Conservation (phyloP, 2,329 filamentous ascomycete genomes). For the Achaetomium macrosporum region DNA sequence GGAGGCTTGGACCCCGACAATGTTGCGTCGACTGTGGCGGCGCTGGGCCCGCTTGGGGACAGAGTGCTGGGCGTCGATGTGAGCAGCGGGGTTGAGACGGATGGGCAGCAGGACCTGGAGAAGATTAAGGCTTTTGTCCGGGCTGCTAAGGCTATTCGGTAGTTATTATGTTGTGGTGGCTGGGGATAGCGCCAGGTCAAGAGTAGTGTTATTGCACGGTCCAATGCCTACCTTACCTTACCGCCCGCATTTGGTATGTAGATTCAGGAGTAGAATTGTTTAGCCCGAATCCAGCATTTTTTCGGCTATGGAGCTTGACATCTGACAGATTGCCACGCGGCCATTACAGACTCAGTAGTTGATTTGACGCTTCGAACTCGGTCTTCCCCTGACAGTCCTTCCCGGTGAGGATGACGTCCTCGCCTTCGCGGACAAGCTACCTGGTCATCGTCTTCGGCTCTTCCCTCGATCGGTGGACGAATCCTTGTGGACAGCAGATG, state of each 20-base stretch:
- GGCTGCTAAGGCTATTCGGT: slow-evolving; percentile 59
- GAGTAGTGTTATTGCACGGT: not conserved
- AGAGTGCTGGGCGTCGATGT: slow-evolving; percentile 82
- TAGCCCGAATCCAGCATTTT: not conserved
- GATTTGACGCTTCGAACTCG: too few species aligned
- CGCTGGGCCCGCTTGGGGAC: slow-evolving; percentile 52
- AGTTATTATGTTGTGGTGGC: slow-evolving; percentile 15
- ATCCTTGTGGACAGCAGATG: too few species aligned
- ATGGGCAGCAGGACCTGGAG: slow-evolving; percentile 71
- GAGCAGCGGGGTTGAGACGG: slow-evolving; percentile 85
- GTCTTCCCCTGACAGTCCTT: too few species aligned
- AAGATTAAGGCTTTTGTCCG: slow-evolving; percentile 79
- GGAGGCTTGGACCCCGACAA: slow-evolving; percentile 80
- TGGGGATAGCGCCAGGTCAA: not conserved
- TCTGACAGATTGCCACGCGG: too few species aligned
- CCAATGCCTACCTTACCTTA: too few species aligned
- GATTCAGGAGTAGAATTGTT: not conserved
- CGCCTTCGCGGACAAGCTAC: too few species aligned
- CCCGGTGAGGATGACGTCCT: too few species aligned
- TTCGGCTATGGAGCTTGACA: too few species aligned
- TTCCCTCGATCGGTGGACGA: too few species aligned
- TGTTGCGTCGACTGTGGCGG: slow-evolving; percentile 59
- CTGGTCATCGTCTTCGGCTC: too few species aligned
- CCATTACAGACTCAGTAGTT: too few species aligned
- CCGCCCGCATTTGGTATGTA: not conserved